Conservation (phyloP, 108 stramenopile species). For the Cyclotella sp. region DNA sequence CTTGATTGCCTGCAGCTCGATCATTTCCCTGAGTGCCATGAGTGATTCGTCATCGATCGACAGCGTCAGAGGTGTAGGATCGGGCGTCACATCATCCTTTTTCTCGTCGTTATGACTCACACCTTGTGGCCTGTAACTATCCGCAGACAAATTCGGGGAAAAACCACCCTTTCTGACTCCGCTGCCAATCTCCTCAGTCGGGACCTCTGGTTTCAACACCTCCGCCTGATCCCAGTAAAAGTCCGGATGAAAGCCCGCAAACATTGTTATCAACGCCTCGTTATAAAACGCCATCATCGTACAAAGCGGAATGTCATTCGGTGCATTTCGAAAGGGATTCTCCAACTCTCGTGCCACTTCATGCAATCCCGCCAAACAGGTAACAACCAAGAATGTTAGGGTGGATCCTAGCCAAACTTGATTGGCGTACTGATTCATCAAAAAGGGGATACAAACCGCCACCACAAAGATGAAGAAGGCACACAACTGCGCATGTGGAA, state of each 20-base stretch:
- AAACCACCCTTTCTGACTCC: conserved; percentile 6
- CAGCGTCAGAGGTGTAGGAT: conserved; percentile 4
- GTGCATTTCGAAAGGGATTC: conserved; percentile 83
- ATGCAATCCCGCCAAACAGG: conserved; percentile 71
- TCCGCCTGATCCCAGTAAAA: conserved; percentile 63
- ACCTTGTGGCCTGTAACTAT: not conserved
- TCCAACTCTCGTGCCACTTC: conserved; percentile 84
- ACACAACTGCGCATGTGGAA: conserved; percentile 76
- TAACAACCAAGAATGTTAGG: conserved; percentile 68
- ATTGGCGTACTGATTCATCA: conserved; percentile 76
- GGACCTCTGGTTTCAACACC: conserved; percentile 16
- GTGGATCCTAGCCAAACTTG: conserved; percentile 55
- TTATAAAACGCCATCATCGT: conserved; percentile 76
- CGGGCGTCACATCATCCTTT: not conserved
- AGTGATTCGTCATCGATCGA: conserved; percentile 25
- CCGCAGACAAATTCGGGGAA: not conserved
- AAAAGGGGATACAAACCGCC: conserved; percentile 57
- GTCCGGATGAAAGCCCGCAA: conserved; percentile 81
- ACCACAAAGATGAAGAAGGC: conserved; percentile 64
- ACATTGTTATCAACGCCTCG: conserved; percentile 77
- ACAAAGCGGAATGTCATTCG: conserved; percentile 77
- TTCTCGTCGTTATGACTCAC: not conserved
- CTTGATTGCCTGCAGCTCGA: conserved; percentile 45
- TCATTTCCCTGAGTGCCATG: conserved; percentile 33
- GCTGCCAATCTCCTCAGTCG: not conserved